A percentile compares a stretch with the other conserved stretches of the same genome.
These are phyloP conservation scores for Chlorella sp. DNA, from an alignment of 139 green algal genomes.

Conservation along the genomic window DNA sequence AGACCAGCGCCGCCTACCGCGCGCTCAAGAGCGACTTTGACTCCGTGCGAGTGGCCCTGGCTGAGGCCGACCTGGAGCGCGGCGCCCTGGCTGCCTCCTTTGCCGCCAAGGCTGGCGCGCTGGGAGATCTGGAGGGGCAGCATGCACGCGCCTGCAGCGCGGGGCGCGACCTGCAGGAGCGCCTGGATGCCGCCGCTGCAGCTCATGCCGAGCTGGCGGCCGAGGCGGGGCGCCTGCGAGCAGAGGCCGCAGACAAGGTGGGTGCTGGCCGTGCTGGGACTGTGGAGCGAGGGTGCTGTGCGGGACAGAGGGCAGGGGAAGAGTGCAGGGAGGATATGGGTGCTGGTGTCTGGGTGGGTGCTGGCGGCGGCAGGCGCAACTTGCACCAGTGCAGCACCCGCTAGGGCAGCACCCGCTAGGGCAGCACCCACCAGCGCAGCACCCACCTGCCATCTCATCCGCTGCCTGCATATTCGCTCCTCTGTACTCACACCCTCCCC, in stretches of 20 bases:
- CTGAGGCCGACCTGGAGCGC: slow-evolving; percentile 5
- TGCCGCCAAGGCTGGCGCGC: background rate
- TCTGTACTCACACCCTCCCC: background rate
- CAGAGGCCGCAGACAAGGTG: background rate
- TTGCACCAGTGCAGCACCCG: background rate
- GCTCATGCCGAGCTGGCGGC: background rate
- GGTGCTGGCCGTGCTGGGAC: background rate
- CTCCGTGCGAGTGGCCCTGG: background rate
- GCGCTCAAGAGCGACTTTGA: background rate
- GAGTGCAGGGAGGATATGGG: background rate
- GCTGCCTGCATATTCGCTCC: background rate
- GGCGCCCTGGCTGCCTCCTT: background rate
- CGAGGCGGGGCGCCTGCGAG: background rate
- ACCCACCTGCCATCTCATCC: background rate
- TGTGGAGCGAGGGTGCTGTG: background rate
- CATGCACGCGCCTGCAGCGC: background rate
- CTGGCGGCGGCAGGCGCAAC: background rate
- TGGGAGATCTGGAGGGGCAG: slow-evolving; percentile 1
- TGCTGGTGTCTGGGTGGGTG: background rate
- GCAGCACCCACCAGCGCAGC: too few species aligned
- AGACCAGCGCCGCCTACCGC: background rate
- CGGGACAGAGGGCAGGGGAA: background rate
- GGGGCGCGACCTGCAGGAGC: slow-evolving; percentile 2
- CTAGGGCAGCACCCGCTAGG: too few species aligned
- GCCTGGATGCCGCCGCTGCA: background rate